These are phyloP conservation scores for Iodosphaeria phyllophila DNA, from an alignment of 2,329 filamentous ascomycete genomes.

Conservation along the genomic window DNA sequence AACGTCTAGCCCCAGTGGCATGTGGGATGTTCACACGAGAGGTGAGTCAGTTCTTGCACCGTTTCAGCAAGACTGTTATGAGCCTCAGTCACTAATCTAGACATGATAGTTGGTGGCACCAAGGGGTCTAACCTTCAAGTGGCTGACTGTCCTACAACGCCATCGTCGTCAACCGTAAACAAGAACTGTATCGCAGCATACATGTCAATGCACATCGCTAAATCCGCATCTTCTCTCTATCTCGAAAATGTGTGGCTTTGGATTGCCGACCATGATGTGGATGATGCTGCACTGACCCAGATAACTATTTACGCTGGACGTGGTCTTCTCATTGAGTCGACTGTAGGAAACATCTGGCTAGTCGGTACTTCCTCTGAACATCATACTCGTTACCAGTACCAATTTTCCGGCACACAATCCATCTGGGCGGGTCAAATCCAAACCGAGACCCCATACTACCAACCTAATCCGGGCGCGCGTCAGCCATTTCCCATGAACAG, in stretches of 20 bases:
- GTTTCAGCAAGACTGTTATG: no score
- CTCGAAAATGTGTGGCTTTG: slow-evolving; percentile 26
- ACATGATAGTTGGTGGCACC: slow-evolving; percentile 54
- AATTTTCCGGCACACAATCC: slow-evolving; percentile 39
- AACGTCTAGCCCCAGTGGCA: slow-evolving; percentile 22
- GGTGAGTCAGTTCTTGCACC: no score
- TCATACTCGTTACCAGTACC: slow-evolving; percentile 49
- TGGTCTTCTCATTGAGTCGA: slow-evolving; percentile 27
- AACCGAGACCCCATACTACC: slow-evolving; percentile 55
- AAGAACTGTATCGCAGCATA: slow-evolving; percentile 21
- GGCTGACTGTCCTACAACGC: slow-evolving; percentile 35
- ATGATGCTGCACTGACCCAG: slow-evolving; percentile 21
- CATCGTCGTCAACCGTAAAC: slow-evolving; percentile 8
- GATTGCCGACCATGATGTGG: slow-evolving; percentile 29
- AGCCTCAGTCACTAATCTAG: no score
- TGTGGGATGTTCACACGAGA: slow-evolving; percentile 75
- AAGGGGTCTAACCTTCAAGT: slow-evolving; percentile 51
- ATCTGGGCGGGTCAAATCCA: slow-evolving; percentile 47
- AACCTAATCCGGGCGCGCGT: slow-evolving; percentile 41
- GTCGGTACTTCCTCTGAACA: slow-evolving; percentile 49
- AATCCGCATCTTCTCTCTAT: slow-evolving; percentile 17
- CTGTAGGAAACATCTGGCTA: slow-evolving; percentile 33
- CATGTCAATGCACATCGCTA: slow-evolving; percentile 23
- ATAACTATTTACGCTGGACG: slow-evolving; percentile 30
- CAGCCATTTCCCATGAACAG: slow-evolving; percentile 31